phyloP scores from a whole-genome alignment of 805 yeast genomes.

The Zygotorulaspora danielsina region DNA sequence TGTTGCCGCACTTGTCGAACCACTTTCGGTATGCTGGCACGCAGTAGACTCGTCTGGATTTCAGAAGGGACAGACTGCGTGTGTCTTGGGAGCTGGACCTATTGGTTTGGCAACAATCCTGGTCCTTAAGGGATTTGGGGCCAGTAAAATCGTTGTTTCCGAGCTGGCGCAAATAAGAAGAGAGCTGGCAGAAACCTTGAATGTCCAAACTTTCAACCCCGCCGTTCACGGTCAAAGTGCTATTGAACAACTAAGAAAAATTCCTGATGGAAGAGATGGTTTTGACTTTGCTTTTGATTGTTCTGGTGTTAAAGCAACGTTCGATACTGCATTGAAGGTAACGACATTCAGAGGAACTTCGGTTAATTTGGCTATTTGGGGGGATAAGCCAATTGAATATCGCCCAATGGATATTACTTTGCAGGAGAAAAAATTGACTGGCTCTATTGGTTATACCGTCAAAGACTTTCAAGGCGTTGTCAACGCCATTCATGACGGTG shows the following conservation, averaged over 20 bases:
- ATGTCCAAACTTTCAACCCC: slow-evolving; percentile 52
- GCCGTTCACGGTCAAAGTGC: slow-evolving; percentile 36
- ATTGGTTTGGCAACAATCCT: slow-evolving; percentile 58
- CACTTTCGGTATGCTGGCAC: slow-evolving; percentile 55
- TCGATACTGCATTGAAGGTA: slow-evolving; percentile 47
- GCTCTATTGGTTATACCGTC: slow-evolving; percentile 58
- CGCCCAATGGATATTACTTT: slow-evolving; percentile 54
- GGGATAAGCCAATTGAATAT: slow-evolving; percentile 44
- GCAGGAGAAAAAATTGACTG: slow-evolving; percentile 52
- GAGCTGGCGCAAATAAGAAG: slow-evolving; percentile 50
- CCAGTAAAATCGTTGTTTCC: slow-evolving; percentile 45
- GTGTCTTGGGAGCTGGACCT: slow-evolving; percentile 60
- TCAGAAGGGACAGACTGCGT: slow-evolving; percentile 42
- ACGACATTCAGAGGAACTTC: slow-evolving; percentile 51
- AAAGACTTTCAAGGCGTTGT: slow-evolving; percentile 56
- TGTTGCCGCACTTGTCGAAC: slow-evolving; percentile 55
- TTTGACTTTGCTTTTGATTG: slow-evolving; percentile 52
- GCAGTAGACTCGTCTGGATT: slow-evolving; percentile 48
- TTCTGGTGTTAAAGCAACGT: slow-evolving; percentile 49
- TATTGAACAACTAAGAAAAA: slow-evolving; percentile 39
- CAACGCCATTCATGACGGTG: slow-evolving; percentile 45
- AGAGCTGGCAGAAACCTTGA: slow-evolving; percentile 44
- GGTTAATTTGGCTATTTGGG: slow-evolving; percentile 67
- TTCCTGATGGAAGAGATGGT: slow-evolving; percentile 42
- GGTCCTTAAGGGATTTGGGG: slow-evolving; percentile 49